Evolutionary conservation across 2,329 filamentous ascomycete genomes (phyloP).

Genomic region (Aspergillus sp.): DNA sequence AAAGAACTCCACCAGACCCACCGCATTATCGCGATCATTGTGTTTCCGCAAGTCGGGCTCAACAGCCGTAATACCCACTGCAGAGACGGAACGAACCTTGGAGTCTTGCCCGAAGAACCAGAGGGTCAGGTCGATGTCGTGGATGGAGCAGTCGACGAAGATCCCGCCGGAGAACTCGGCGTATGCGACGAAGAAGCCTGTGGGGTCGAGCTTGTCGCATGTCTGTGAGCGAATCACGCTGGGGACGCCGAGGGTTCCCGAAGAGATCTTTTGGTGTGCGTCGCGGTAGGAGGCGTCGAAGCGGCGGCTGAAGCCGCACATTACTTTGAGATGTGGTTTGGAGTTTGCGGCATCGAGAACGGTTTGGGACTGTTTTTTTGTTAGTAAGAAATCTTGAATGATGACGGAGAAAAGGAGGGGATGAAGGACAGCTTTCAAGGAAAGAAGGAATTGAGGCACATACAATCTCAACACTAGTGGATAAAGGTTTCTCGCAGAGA

Average conservation of each 20-base stretch:
- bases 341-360: conserved; percentile 62
- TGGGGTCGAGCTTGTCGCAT: conserved; percentile 68
- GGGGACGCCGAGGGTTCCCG: conserved; percentile 63
- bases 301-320: conserved; percentile 68
- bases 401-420: not conserved
- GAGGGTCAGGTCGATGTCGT: conserved; percentile 69
- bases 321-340: conserved; percentile 65
- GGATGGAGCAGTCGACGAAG: conserved; percentile 73
- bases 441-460: conserved; percentile 12
- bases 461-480: conserved; percentile 63
- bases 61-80: conserved; percentile 63
- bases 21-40: conserved; percentile 66
- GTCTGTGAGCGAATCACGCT: conserved; percentile 68
- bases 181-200: conserved; percentile 71
- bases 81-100: conserved; percentile 60
- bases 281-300: conserved; percentile 70
- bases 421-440: not conserved
- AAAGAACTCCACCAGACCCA: conserved; percentile 69
- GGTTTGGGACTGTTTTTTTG: conserved; percentile 56
- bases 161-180: conserved; percentile 69
- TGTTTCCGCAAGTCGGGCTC: conserved; percentile 62
- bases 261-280: conserved; percentile 57
- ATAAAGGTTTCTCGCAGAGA: conserved; percentile 59
- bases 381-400: not conserved
- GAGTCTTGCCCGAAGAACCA: conserved; percentile 66